Evolutionary conservation across 306 rosid genomes (phyloP).

Genomic region (Vigna radiata): DNA sequence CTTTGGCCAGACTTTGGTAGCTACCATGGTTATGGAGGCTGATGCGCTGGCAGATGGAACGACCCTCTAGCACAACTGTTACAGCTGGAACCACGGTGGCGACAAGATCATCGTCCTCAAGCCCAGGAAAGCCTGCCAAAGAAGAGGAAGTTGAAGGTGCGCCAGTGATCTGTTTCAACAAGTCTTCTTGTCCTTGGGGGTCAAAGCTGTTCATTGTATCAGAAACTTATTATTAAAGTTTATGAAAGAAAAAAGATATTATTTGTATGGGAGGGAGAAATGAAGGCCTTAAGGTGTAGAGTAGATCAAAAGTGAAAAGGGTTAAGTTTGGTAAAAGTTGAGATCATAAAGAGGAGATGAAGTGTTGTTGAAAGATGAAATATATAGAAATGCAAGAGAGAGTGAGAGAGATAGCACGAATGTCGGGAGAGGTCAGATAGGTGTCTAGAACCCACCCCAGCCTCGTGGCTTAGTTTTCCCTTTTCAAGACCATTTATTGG

Average conservation of each 20-base stretch:
- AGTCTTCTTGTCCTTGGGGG: slow-evolving; percentile 65
- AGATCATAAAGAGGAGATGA: slow-evolving; percentile 29
- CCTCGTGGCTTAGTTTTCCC: slow-evolving; percentile 47
- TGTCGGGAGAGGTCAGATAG: slow-evolving; percentile 58
- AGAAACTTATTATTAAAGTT: not conserved
- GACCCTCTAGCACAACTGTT: slow-evolving; percentile 89
- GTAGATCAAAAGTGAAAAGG: not conserved
- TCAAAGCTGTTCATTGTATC: slow-evolving; percentile 58
- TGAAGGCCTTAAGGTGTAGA: slow-evolving; percentile 12
- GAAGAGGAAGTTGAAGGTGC: slow-evolving; percentile 52
- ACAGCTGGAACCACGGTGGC: slow-evolving; percentile 72
- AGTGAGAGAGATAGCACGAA: slow-evolving; percentile 62
- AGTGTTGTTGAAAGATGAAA: slow-evolving; percentile 39
- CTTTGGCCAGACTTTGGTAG: slow-evolving; percentile 77
- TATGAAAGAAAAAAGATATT: not conserved
- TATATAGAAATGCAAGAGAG: not conserved
- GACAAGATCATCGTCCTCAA: slow-evolving; percentile 61
- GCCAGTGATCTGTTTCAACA: slow-evolving; percentile 48
- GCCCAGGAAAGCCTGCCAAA: slow-evolving; percentile 50
- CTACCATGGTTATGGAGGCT: slow-evolving; percentile 80
- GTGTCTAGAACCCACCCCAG: slow-evolving; percentile 54
- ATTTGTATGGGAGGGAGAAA: not conserved
- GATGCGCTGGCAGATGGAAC: slow-evolving; percentile 90
- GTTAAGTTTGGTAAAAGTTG: slow-evolving; percentile 39
- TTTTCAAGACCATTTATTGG: slow-evolving; percentile 43